Evolutionary conservation across 176 grass and related monocot genomes (phyloP).

Genomic region (Triticum dicoccoides): DNA sequence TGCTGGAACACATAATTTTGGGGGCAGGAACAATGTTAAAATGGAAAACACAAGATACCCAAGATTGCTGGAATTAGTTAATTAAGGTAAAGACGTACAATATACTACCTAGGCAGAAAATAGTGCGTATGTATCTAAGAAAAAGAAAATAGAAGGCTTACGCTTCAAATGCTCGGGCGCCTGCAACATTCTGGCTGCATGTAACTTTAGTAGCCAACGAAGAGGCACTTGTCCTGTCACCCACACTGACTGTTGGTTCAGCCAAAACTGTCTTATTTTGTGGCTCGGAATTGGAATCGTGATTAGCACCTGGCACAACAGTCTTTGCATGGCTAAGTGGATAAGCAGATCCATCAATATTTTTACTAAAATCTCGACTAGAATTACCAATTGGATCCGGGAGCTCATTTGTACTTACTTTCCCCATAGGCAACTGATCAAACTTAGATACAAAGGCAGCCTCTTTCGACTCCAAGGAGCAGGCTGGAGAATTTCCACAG

Average conservation of each 20-base stretch:
- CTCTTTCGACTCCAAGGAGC: slow-evolving; percentile 40
- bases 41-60: background rate
- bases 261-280: slow-evolving; percentile 27
- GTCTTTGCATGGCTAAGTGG: slow-evolving; percentile 29
- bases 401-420: slow-evolving; percentile 33
- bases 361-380: slow-evolving; percentile 25
- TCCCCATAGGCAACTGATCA: slow-evolving; percentile 33
- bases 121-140: background rate
- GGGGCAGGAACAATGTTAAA: slow-evolving; percentile 13
- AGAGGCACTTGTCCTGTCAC: slow-evolving; percentile 39
- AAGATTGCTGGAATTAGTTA: slow-evolving; percentile 19
- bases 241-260: slow-evolving; percentile 37
- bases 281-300: slow-evolving; percentile 26
- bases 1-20: background rate
- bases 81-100: background rate
- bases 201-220: slow-evolving; percentile 40
- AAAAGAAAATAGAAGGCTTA: slow-evolving; percentile 51
- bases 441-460: slow-evolving; percentile 19
- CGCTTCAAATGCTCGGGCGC: slow-evolving; percentile 28
- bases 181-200: slow-evolving; percentile 38
- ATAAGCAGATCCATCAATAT: slow-evolving; percentile 32
- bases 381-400: slow-evolving; percentile 17
- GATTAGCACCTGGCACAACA: slow-evolving; percentile 13
- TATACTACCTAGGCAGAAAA: background rate
- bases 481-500: slow-evolving; percentile 32